A percentile compares a stretch with the other conserved stretches of the same genome.
Evolutionary conservation across 2,329 filamentous ascomycete species (phyloP).

Genomic region (Fusarium ambrosium): DNA sequence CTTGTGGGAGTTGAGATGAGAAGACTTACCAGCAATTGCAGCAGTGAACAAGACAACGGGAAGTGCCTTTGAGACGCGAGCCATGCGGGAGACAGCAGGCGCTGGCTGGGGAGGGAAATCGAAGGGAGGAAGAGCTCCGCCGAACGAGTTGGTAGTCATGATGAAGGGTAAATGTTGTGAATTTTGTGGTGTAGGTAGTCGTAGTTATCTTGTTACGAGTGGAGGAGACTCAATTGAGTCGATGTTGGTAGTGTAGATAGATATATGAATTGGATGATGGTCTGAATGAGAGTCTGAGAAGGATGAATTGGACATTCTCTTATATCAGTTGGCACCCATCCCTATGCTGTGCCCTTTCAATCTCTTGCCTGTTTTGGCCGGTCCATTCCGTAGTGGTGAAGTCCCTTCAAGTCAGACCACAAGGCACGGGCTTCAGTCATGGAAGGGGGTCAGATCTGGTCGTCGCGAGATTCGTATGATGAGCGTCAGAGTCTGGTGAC

Average conservation of each 20-base stretch:
- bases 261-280: slow-evolving; percentile 7
- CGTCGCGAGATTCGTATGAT: slow-evolving; percentile 22
- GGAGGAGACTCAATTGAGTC: not conserved
- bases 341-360: slow-evolving; percentile 2
- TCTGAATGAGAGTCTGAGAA: not conserved
- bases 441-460: slow-evolving; percentile 11
- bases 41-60: slow-evolving; percentile 26
- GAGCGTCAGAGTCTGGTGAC: slow-evolving; percentile 16
- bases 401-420: slow-evolving; percentile 27
- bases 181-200: not conserved
- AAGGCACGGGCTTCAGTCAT: slow-evolving; percentile 1
- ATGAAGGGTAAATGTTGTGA: not conserved
- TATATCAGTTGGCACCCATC: slow-evolving; percentile 27
- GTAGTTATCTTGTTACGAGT: not conserved
- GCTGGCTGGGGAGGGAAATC: slow-evolving; percentile 32
- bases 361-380: slow-evolving; percentile 6
- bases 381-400: slow-evolving; percentile 11
- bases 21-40: slow-evolving; percentile 23
- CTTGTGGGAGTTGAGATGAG: not conserved
- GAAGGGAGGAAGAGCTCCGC: slow-evolving; percentile 39
- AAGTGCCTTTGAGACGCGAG: slow-evolving; percentile 31
- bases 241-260: not conserved
- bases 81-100: slow-evolving; percentile 31
- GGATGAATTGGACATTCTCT: slow-evolving; percentile 17
- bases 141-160: slow-evolving; percentile 42